These are phyloP conservation scores for Aureobasidium mangrovei DNA, from an alignment of 2,329 filamentous ascomycete species.

Conservation along the genomic window DNA sequence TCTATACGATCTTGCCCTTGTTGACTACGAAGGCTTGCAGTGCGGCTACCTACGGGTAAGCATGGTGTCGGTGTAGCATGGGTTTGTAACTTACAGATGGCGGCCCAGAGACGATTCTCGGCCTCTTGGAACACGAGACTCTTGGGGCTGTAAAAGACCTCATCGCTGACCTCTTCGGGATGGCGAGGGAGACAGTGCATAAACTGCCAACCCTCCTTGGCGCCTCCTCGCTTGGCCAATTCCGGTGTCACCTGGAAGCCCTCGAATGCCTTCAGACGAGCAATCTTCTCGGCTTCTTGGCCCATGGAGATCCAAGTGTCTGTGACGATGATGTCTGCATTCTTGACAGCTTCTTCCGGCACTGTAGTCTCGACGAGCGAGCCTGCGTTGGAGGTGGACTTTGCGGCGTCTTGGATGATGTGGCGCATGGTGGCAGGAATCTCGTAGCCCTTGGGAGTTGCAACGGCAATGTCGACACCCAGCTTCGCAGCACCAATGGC, in stretches of 20 bases:
- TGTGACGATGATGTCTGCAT: constrained; percentile 84
- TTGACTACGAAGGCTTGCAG: constrained; percentile 91
- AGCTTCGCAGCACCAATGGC: constrained; percentile 81
- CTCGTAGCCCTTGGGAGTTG: constrained; percentile 74
- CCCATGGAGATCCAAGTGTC: constrained; percentile 99
- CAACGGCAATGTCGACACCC: constrained; percentile 77
- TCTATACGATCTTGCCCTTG: constrained; percentile 60
- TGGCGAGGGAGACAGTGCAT: constrained; percentile 97
- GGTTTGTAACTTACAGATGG: constrained; percentile 52
- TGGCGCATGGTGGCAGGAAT: constrained; percentile 68
- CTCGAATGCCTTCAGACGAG: constrained; percentile 69
- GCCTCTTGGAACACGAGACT: constrained; percentile 90
- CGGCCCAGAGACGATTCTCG: constrained; percentile 89
- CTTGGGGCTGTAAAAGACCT: constrained; percentile 81
- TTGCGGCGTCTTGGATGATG: constrained; percentile 58
- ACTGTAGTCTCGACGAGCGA: constrained; percentile 65
- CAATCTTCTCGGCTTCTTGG: constrained; percentile 75
- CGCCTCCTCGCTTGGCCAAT: constrained; percentile 72
- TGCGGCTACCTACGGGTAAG: constrained; percentile 45
- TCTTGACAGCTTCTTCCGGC: constrained; percentile 76
- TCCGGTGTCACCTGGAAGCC: constrained; percentile 89
- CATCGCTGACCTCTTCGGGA: constrained; percentile 84
- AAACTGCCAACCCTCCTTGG: constrained; percentile 87
- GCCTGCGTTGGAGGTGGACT: constrained; percentile 50
- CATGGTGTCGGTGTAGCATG: background rate